Evolutionary conservation across 805 yeast genomes (phyloP), one percentile per base, ranked within the genome.

Genomic region (Myxozyma lipomycoides): DNA sequence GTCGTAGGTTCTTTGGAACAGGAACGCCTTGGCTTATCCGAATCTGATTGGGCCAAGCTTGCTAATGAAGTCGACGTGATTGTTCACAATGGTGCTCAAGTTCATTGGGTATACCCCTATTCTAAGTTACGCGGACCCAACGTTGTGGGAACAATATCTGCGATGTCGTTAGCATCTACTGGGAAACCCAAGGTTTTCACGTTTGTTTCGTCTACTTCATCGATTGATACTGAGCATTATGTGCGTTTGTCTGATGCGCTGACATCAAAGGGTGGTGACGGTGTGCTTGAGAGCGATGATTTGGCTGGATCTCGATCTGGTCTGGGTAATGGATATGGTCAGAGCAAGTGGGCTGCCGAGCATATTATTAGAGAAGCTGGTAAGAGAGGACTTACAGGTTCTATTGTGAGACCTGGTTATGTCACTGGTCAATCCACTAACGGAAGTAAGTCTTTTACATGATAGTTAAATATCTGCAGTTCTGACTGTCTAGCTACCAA

Each of bases 71-170:
- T 91, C 51, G 98, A 95, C 67, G 83, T 83, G 2, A 82, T 93
- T 46, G 79, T 93, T 55, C 99, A 93, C 69, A 93, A 93, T 62
- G 98, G 98, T 73, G 99, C 99, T 17, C 75, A 90, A 55, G 99
- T 93, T 35, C 98, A 93, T 68, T 93, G 99, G 99, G 96, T 90
- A 1, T 93, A 86, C 67, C 98, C 98, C 24, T 93, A 93, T 70
- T 72, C 84, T 43, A 86, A 86, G 59, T 74, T 93, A 63, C 80
- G 98, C 62, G 96, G 87, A 59, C 93, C 98, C 30, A 93, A 93
- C 64, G 98, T 95, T 28, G 71, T 90, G 51, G 82, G 95, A 40
- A 85, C 98, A 0, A 70, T 91, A 52, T 86, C 90, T 62, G 87
- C 89, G 7, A 73, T 93, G 78, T 81, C 81, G 64, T 69, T 90